Conservation (phyloP, 768 basidiomycete genomes). For the Russula sp. region DNA sequence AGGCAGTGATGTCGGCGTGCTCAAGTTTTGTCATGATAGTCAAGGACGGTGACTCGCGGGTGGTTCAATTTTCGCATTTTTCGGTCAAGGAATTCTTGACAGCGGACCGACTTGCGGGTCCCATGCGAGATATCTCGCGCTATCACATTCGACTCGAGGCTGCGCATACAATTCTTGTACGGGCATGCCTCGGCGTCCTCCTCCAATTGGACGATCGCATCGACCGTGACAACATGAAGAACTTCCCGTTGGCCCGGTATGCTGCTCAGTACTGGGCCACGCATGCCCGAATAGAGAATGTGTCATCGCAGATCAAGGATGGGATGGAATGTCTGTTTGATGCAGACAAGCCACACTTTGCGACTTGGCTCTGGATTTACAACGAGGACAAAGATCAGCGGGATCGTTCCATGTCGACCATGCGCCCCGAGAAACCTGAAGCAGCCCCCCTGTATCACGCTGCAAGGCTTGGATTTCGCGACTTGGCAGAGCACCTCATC, state of each 20-base stretch:
- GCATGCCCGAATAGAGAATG: not conserved
- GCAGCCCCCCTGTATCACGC: not conserved
- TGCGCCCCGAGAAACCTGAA: not conserved
- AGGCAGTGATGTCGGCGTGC: no score
- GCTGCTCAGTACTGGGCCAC: not conserved
- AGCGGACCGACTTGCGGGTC: not conserved
- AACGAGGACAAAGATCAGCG: no score
- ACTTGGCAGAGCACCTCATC: not conserved
- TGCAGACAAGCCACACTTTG: not conserved
- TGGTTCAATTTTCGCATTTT: not conserved
- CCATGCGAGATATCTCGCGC: not conserved
- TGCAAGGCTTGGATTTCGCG: not conserved
- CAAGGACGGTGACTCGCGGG: not conserved
- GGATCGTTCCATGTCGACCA: not conserved
- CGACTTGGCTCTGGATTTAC: not conserved
- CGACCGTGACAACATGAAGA: not conserved
- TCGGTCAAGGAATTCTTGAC: not conserved
- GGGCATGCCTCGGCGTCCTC: not conserved
- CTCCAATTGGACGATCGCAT: not conserved
- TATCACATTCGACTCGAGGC: not conserved
- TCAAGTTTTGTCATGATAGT: no score
- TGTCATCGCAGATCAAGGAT: not conserved
- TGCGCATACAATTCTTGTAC: not conserved
- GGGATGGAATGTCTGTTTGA: conserved; percentile 3
- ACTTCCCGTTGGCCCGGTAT: not conserved